Evolutionary conservation across 257 asterid genomes (phyloP).

Genomic region (Penstemon davidsonii): DNA sequence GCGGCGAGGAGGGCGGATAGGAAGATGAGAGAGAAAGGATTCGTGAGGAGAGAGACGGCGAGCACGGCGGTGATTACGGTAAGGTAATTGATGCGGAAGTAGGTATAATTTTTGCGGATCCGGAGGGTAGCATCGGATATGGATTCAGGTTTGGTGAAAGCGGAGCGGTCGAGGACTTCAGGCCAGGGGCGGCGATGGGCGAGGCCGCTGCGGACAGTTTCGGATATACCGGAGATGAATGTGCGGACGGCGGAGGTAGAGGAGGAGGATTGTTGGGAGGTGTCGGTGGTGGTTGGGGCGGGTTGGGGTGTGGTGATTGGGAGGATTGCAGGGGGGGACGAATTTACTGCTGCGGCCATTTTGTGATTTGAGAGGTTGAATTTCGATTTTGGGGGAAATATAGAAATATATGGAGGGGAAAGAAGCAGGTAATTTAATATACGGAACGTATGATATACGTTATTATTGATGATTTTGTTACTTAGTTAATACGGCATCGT

Average conservation of each 20-base stretch:
- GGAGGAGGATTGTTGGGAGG: slow-evolving; percentile 26
- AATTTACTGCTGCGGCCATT: slow-evolving; percentile 26
- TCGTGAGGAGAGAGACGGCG: slow-evolving; percentile 43
- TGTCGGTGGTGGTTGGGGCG: slow-evolving; percentile 24
- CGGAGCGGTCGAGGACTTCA: slow-evolving; percentile 55
- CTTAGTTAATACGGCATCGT: background rate
- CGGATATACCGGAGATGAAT: slow-evolving; percentile 38
- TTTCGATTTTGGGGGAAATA: background rate
- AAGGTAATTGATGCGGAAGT: slow-evolving; percentile 61
- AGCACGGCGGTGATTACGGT: slow-evolving; percentile 45
- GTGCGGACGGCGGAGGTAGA: slow-evolving; percentile 43
- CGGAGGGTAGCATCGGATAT: slow-evolving; percentile 54
- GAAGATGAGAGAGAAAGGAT: slow-evolving; percentile 65
- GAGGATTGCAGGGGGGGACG: slow-evolving; percentile 43
- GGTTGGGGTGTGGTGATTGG: slow-evolving; percentile 33
- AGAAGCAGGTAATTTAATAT: background rate
- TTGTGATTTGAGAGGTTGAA: background rate
- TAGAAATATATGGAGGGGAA: background rate
- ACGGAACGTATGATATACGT: background rate
- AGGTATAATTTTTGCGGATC: slow-evolving; percentile 53
- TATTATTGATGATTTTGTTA: background rate
- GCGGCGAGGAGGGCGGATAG: slow-evolving; percentile 71
- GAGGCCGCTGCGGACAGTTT: slow-evolving; percentile 43
- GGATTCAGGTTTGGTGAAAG: slow-evolving; percentile 58
- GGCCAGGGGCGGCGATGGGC: slow-evolving; percentile 63